Percentiles rank a stretch among this genome's conserved stretches.
Conservation (phyloP, 768 basidiomycete genomes). For the Termitomyces sp. region DNA sequence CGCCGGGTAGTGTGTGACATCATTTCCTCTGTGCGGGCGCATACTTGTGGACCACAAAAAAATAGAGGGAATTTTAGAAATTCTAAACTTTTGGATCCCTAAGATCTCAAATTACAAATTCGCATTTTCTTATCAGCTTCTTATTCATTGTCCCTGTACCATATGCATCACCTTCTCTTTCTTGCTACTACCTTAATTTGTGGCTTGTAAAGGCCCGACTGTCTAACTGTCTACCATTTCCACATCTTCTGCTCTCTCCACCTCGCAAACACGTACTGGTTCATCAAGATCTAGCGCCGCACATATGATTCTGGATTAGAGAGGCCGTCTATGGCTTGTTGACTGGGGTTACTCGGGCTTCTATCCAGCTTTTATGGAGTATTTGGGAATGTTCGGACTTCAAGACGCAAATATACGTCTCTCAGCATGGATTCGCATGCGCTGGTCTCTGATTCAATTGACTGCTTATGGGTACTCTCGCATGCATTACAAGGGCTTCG, state of each 20-base stretch:
- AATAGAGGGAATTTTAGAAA: too few species aligned
- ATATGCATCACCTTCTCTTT: background rate
- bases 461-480: background rate
- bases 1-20: too few species aligned
- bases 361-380: background rate
- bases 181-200: background rate
- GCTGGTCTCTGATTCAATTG: background rate
- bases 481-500: background rate
- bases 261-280: background rate
- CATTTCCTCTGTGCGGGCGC: too few species aligned
- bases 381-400: background rate
- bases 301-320: background rate
- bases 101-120: too few species aligned
- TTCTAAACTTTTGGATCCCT: too few species aligned
- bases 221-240: background rate
- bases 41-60: too few species aligned
- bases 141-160: background rate
- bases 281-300: background rate
- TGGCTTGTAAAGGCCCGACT: background rate
- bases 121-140: too few species aligned
- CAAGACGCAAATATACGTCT: background rate
- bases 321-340: background rate
- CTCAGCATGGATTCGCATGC: background rate
- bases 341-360: background rate
- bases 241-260: background rate